Evolutionary conservation across 2,329 filamentous ascomycete species (phyloP), one percentile per base, ranked within the genome.

Genomic region (Aureobasidium sp.): DNA sequence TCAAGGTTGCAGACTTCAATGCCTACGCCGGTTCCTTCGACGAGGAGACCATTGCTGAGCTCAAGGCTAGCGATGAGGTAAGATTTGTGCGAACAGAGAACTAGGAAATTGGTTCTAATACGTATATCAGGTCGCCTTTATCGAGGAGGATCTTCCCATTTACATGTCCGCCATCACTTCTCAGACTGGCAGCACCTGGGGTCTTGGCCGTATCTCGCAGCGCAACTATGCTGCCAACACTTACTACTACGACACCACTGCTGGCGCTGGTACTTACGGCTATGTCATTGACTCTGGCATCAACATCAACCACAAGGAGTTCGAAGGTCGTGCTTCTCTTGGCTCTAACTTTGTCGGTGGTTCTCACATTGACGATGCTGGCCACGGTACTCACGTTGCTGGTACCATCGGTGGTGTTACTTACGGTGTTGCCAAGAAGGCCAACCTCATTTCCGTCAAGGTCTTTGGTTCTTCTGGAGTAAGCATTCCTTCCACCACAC

Each of bases 311-410:
- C 68, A 69, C 63, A 63, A 34, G 63, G 67, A 76, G 49, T 77
- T 75, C 42, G 71, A 66, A 36, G 72, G 71, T 10, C 70, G 74
- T 61, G 75, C 72, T 9, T 66, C 48, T 6, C 70, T 64, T 61
- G 74, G 73, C 36, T 69, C 66, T 5, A 76, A 74, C 63, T 63
- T 63, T 9, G 61, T 64, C 9, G 59, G 57, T 27, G 61, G 72
- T 67, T 55, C 61, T 13, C 68, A 73, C 61, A 72, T 69, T 27
- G 75, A 78, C 62, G 77, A 81, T 65, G 83, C 85, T 67, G 85
- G 85, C 13, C 85, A 87, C 72, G 85, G 85, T 44, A 84, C 78
- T 61, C 85, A 87, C 74, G 83, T 85, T 30, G 79, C 83, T 10
- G 85, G 83, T 29, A 87, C 83, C 16, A 81, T 86, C 47, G 85